Percentiles rank a stretch among this genome's conserved stretches.
These are phyloP conservation scores for Echeveria elegans DNA, from an alignment of 164 flowering plant genomes.

Conservation along the genomic window DNA sequence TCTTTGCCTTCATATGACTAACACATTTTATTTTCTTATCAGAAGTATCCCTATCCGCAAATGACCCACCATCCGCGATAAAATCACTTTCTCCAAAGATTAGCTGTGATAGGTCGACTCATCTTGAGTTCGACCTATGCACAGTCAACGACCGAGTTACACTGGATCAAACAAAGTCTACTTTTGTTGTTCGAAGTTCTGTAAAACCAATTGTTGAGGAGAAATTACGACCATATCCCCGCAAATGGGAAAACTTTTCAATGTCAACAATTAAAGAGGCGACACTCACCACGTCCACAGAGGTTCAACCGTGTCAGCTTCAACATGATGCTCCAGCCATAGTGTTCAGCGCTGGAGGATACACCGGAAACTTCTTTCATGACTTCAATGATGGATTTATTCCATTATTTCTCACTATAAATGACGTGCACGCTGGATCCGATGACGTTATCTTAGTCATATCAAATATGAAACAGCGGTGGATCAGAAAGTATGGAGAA, in stretches of 20 bases:
- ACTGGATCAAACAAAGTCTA: conserved; percentile 25
- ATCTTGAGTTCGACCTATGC: no score
- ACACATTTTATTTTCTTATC: not conserved
- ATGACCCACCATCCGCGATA: not conserved
- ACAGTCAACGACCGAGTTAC: conserved; percentile 27
- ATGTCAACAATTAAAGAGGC: conserved; percentile 36
- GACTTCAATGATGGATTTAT: conserved; percentile 28
- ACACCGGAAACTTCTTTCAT: conserved; percentile 30
- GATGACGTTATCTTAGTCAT: conserved; percentile 29
- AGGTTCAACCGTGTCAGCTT: conserved; percentile 21
- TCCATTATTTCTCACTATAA: conserved; percentile 38
- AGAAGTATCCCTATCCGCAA: not conserved
- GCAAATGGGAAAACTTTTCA: conserved; percentile 21
- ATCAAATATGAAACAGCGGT: conserved; percentile 26
- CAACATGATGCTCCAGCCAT: conserved; percentile 19
- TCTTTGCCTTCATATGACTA: no score
- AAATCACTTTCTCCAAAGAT: not conserved
- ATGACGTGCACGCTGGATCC: conserved; percentile 12
- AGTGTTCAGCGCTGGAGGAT: conserved; percentile 31
- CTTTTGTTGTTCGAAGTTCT: conserved; percentile 17
- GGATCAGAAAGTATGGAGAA: conserved; percentile 36
- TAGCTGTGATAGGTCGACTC: conserved; percentile 38
- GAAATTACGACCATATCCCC: no score
- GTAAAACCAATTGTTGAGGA: not conserved
- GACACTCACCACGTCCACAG: conserved; percentile 18